Evolutionary conservation across 257 asterid genomes (phyloP).

Genomic region (Echites panduratus): DNA sequence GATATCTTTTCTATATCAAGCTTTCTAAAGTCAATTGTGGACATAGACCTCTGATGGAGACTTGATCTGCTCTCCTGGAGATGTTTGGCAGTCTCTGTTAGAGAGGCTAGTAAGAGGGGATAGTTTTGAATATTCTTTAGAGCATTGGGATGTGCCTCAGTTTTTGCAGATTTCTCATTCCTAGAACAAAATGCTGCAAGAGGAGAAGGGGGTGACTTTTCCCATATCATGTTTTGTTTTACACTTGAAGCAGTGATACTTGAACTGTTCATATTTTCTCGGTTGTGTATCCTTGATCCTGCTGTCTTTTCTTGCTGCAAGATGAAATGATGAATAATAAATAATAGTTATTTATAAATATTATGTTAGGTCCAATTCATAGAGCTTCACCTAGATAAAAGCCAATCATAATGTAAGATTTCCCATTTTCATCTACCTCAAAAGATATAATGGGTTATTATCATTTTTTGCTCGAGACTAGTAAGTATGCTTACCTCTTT

Average conservation of each 20-base stretch:
- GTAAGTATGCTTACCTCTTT: slow-evolving; percentile 35
- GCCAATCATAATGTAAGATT: neutral
- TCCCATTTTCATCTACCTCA: neutral
- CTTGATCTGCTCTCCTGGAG: slow-evolving; percentile 56
- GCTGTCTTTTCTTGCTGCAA: slow-evolving; percentile 34
- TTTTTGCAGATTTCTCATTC: slow-evolving; percentile 46
- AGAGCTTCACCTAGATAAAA: neutral
- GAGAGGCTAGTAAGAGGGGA: slow-evolving; percentile 75
- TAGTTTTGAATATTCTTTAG: slow-evolving; percentile 80
- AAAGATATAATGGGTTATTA: neutral
- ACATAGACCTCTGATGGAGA: slow-evolving; percentile 50
- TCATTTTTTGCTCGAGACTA: neutral
- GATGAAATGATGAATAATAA: neutral
- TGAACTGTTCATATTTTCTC: slow-evolving; percentile 30
- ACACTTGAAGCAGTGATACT: slow-evolving; percentile 37
- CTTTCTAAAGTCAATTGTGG: slow-evolving; percentile 55
- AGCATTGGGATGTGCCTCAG: slow-evolving; percentile 84
- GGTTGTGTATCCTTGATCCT: slow-evolving; percentile 23
- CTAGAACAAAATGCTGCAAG: slow-evolving; percentile 48
- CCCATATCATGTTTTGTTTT: slow-evolving; percentile 21
- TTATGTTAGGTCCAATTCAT: neutral
- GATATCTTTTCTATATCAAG: slow-evolving; percentile 62
- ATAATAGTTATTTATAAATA: neutral
- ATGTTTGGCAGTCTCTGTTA: slow-evolving; percentile 62
- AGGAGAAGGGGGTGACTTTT: slow-evolving; percentile 50